Base-by-base conservation (phyloP, 2,329 filamentous ascomycete genomes). In the Cercospora sesami region DNA sequence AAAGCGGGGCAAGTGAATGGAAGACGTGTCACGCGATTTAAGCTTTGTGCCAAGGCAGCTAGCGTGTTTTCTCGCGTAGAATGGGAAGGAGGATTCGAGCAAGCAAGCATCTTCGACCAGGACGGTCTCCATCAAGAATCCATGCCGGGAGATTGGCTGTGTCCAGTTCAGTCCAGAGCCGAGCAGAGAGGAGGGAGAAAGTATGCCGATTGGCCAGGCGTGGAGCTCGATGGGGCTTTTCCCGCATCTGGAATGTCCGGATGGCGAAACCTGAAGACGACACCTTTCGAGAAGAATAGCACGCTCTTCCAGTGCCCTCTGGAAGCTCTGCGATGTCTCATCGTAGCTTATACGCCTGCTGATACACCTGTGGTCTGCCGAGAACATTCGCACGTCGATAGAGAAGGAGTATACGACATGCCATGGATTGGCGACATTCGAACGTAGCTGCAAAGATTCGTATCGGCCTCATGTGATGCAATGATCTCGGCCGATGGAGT, bases 11-110 rank as follows among this genome's bases (percentile, higher is more conserved):
- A 51, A 16, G 33, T 36, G 61, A 21, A 30, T 21, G 51, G 62
- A 58, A 57, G 62, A 64, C 62, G 62, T 39, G 62, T 23, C 31
- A 14, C 48, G 62, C 48, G 60, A 63, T 31, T 51, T 51, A 51
- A 51, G 45, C 45, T 26, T 23, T 2, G 53, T 63, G 60, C 60
- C 60, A 63, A 63, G 60, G 14, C 48, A 58, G 5, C 6, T 63
- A 63, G 61, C 42, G 45, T 53, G 45, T 28, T 30, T 63, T 53
- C 23, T 53, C 42, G 45, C 21, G 48, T n/a, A 39, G 18, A 55
- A 23, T 53, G 42, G 23, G 45, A 21, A 36, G 60, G 42, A 53
- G 21, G 61, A 26, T 36, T 18, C 26, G 62, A 57, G 62, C 51
- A 64, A 64, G 61, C 61, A 55, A 64, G 53, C 53, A 57, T 48